Evolutionary conservation across 1,284 basidiomycete species (phyloP).

Genomic region (Rhizoctonia solani): DNA sequence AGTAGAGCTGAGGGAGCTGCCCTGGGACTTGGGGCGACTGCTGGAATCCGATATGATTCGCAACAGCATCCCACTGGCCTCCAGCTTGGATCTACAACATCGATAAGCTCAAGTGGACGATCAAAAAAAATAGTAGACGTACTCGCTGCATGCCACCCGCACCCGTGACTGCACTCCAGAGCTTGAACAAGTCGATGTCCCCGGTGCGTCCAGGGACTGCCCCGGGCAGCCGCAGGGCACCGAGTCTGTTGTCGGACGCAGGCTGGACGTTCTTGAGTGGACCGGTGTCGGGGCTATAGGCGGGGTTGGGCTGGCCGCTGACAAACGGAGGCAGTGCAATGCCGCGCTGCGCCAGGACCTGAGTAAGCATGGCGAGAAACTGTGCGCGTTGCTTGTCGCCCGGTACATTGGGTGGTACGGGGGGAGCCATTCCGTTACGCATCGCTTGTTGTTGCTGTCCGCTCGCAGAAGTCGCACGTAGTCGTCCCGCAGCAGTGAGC

Average conservation of each 20-base stretch:
- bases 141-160: conserved; percentile 21
- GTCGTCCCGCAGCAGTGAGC: conserved; percentile 36
- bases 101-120: background rate
- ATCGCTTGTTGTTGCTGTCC: conserved; percentile 26
- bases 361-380: conserved; percentile 35
- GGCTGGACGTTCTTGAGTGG: conserved; percentile 18
- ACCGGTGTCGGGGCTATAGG: conserved; percentile 26
- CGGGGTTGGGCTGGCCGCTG: conserved; percentile 37
- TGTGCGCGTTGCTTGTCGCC: conserved; percentile 33
- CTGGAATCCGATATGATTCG: conserved; percentile 10
- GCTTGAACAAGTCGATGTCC: conserved; percentile 23
- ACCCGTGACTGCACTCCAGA: conserved; percentile 21
- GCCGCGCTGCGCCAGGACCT: conserved; percentile 30
- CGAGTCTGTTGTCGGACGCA: conserved; percentile 13
- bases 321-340: conserved; percentile 35
- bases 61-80: conserved; percentile 25
- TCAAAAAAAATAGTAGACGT: background rate
- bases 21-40: conserved; percentile 4
- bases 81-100: conserved; percentile 13
- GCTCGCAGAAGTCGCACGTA: conserved; percentile 26
- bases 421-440: conserved; percentile 24
- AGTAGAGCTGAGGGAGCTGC: conserved; percentile 29
- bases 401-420: conserved; percentile 27
- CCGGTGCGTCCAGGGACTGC: background rate
- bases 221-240: conserved; percentile 5